Evolutionary conservation across 164 flowering plant genomes (phyloP).

Genomic region (Vitis amurensis): DNA sequence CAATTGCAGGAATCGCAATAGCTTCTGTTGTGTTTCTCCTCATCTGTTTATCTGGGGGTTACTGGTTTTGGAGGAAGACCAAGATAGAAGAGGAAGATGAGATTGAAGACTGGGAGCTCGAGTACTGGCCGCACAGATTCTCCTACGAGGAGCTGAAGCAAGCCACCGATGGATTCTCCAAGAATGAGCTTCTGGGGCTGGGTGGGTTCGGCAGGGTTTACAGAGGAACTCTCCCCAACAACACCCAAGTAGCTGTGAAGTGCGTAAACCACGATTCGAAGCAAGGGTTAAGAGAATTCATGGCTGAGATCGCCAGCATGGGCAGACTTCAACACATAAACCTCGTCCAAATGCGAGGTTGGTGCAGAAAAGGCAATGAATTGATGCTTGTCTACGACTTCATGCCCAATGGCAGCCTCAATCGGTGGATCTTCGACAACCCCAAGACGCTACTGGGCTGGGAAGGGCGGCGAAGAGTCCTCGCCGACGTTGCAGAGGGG

Average conservation of each 20-base stretch:
- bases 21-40: conserved; percentile 29
- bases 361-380: conserved; percentile 58
- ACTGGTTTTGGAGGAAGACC: conserved; percentile 40
- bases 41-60: conserved; percentile 19
- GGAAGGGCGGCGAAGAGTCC: conserved; percentile 45
- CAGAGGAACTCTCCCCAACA: conserved; percentile 43
- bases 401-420: conserved; percentile 76
- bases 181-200: conserved; percentile 45
- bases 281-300: conserved; percentile 74
- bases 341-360: conserved; percentile 68
- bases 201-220: conserved; percentile 82
- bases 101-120: conserved; percentile 68
- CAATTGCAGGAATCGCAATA: conserved; percentile 51
- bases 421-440: conserved; percentile 56
- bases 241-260: conserved; percentile 61
- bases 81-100: conserved; percentile 32
- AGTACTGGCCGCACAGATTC: conserved; percentile 71
- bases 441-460: conserved; percentile 44
- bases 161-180: conserved; percentile 58
- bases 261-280: conserved; percentile 78
- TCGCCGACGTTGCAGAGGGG: conserved; percentile 70
- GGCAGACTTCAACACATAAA: conserved; percentile 73
- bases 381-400: conserved; percentile 70
- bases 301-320: conserved; percentile 77
- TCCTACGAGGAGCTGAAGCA: conserved; percentile 46